Evolutionary conservation across 306 rosid genomes (phyloP), one percentile per base, ranked within the genome.

Genomic region (Ormosia semicastrata): DNA sequence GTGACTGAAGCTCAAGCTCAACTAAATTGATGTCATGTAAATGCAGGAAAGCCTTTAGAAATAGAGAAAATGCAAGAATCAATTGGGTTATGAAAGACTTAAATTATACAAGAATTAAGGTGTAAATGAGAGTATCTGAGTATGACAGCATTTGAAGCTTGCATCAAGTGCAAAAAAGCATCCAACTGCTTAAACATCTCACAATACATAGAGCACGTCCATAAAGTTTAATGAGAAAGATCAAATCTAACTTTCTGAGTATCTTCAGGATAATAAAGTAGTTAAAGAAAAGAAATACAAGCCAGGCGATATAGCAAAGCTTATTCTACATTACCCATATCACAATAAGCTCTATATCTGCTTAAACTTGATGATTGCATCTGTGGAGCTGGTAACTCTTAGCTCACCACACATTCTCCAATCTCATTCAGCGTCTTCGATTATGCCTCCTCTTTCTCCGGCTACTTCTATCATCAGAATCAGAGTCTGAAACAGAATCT

Each of bases 381-480:
- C 56, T 0, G 24, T 29, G 41, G 69, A 72, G 78, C 41, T 33
- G 62, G 54, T 13, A 18, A 71, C 41, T 32, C 58, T 63, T 43
- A 12, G 78, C 14, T 8, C 71, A 62, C 82, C 67, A 29, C 60
- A 18, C 49, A 46, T 65, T 79, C 6, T 13, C 34, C 39, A 44
- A 76, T 52, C 70, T 71, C 66, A 57, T 44, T 72, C 82, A 88
- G 75, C 65, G 86, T 87, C 82, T 94, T 65, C 87, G 86, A 82
- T 60, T 83, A 64, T 91, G 89, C 84, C 89, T 88, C 93, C 66
- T 88, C 88, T 91, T 94, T 84, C 89, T 89, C 84, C 79, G 60
- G 86, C 94, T 88, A 62, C 89, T 85, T 85, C 78, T 69, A 78
- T 88, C 89, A 56, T 88, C 98, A 50, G 92, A 90, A 86, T 93